Base-by-base conservation (phyloP, 306 rosid genomes). In the Cyclanthera cordifolia region DNA sequence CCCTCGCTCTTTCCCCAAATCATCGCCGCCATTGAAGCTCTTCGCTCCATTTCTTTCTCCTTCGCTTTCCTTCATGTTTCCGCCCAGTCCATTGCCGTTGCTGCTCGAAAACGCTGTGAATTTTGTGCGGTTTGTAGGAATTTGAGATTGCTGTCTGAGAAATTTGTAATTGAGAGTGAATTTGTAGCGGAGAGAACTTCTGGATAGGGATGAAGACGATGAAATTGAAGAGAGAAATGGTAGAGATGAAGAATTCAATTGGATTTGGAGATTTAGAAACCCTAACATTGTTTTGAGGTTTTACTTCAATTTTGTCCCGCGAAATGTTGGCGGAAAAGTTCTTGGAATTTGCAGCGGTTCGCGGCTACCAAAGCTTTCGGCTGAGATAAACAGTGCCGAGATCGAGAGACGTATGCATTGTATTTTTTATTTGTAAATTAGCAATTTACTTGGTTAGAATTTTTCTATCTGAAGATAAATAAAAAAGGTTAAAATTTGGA, bases 91-190 rank as follows among this genome's bases (percentile, higher is more conserved):
- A 23, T 72, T 58, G 65, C 59, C 48, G 67, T 76, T 79, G 24
- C 80, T 81, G 61, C 41, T 57, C 34, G 94, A 85, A 37, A 77
- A 76, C 13, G 65, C 52, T 0, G 73, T 57, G 59, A 85, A 48
- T 53, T 72, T 41, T 23, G 27, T n/a, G 60, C 74, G 79, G 30
- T 56, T 69, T 47, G 41, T 71, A 17, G 66, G 67, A 67, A 70
- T 73, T 50, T 15, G 64, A 53, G 24, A 48, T 32, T 32, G 8
- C 15, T 24, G 2, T 0, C 2, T 14, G 43, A 1, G 32, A 14
- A 28, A 57, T 3, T 41, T 4, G 66, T 0, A 4, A n/a, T 59
- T 43, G 25, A 59, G 25, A 32, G 66, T 19, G 25, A 4, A 32
- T 59, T 30, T 32, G 66, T 3, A n/a, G 66, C 10, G 24, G 17